These are phyloP conservation scores for Oxytropis ochrocephala DNA, from an alignment of 306 rosid genomes.

Conservation along the genomic window DNA sequence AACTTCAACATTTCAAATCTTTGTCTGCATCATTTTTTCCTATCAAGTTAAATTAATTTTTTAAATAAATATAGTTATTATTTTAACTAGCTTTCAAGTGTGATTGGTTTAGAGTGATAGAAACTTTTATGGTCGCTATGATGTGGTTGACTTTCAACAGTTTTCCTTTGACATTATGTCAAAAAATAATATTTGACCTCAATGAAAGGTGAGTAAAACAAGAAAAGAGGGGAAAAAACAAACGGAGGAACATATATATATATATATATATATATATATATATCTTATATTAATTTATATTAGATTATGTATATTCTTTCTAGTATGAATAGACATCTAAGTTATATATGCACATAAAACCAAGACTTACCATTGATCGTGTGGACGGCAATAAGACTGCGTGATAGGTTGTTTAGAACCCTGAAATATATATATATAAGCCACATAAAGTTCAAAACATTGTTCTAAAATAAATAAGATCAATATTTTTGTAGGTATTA, in stretches of 20 bases:
- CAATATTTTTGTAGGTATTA: not conserved
- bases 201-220: not conserved
- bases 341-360: not conserved
- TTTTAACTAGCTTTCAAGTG: too few relatives aligned
- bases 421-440: conserved; percentile 21
- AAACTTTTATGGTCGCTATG: too few relatives aligned
- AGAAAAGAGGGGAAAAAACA: not conserved
- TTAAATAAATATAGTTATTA: too few relatives aligned
- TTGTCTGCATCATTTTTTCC: not conserved
- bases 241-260: not conserved
- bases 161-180: too few relatives aligned
- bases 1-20: not conserved
- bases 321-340: not conserved
- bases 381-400: conserved; percentile 37
- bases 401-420: conserved; percentile 43
- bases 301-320: too few relatives aligned
- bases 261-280: too few relatives aligned
- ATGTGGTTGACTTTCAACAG: too few relatives aligned
- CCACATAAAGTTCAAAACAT: not conserved
- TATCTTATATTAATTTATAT: too few relatives aligned
- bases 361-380: conserved; percentile 28
- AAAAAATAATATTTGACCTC: too few relatives aligned
- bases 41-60: too few relatives aligned
- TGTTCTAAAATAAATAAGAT: not conserved
- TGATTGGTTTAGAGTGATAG: too few relatives aligned